Evolutionary conservation across 495 filamentous ascomycete genomes (phyloP), one percentile per base, ranked within the genome.

Genomic region (Pseudomonodictys pantanalensis): DNA sequence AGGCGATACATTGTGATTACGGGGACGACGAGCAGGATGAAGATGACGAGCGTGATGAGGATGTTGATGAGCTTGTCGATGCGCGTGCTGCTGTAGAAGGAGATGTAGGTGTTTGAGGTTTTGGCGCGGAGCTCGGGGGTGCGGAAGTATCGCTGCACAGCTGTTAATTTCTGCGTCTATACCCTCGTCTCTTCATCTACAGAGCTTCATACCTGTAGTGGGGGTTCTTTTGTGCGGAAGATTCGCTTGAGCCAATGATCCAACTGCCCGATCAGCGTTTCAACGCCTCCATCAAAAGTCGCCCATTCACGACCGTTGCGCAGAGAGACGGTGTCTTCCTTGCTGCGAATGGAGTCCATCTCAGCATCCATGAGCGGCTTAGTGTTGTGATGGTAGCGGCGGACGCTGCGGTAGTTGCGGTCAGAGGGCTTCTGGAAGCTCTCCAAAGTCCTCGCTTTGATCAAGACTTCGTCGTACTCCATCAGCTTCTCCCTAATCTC

Each of bases 271-370:
- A 78, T 58, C 0, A 71, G 22, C 0, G 38, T 30, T 58, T 77
- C 76, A 11, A 78, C 52, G 1, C 66, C 17, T 0, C 68, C 74
- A 47, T 78, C 75, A 20, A 78, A 73, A 39, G 69, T 66, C 24
- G 73, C 68, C 49, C 72, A 64, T 52, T 78, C 76, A 8, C 73
- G 60, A 0, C 73, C 75, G 10, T 56, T 65, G 5, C 69, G 55
- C 1, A 78, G 56, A 8, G 73, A 73, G 1, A 78, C 53, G 9
- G 74, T 68, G 56, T 78, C 76, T 53, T 74, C 76, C 59, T 72
- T 74, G 9, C 64, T 58, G 30, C 67, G 64, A 10, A 78, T 75
- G 44, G 60, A 74, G 3, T 51, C 64, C 48, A 54, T 57, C 20
- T 75, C 73, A 6, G 59, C 32, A 41, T 72, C 57, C 11, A 54